Conservation (phyloP, 108 stramenopile genomes). For the Skeletonema menzelii region DNA sequence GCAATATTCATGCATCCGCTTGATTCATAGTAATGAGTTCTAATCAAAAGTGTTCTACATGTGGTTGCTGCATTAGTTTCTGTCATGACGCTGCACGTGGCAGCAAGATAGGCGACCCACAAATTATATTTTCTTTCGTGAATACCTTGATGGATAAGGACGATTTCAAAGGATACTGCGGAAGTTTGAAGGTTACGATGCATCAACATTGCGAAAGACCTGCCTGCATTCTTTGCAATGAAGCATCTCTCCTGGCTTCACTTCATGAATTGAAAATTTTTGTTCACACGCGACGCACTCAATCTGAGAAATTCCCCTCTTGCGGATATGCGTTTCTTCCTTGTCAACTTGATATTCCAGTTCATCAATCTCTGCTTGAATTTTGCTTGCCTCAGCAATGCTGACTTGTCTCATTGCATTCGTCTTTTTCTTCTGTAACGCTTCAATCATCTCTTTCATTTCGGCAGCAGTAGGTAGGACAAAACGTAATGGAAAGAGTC, state of each 20-base stretch:
- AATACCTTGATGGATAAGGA: not conserved
- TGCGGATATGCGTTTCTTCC: not conserved
- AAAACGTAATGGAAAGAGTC: not conserved
- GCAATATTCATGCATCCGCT: not conserved
- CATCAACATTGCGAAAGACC: not conserved
- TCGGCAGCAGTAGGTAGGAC: slow-evolving; percentile 5
- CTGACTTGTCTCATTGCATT: not conserved
- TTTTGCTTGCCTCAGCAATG: not conserved
- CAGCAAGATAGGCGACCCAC: no score
- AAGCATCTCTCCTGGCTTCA: not conserved
- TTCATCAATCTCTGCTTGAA: not conserved
- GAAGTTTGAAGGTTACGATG: not conserved
- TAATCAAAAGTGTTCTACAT: not conserved
- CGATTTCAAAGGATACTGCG: not conserved
- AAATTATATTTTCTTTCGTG: not conserved
- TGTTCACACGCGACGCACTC: not conserved
- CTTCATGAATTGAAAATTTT: not conserved
- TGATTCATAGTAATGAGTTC: not conserved
- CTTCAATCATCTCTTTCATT: not conserved
- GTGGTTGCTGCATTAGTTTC: no score
- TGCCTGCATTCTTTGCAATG: not conserved
- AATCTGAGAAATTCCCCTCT: not conserved
- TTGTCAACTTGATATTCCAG: not conserved
- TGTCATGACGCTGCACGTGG: no score
- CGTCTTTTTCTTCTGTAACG: not conserved